phyloP scores from a whole-genome alignment of 129 eudicot species.

The Cynara cardunculus region DNA sequence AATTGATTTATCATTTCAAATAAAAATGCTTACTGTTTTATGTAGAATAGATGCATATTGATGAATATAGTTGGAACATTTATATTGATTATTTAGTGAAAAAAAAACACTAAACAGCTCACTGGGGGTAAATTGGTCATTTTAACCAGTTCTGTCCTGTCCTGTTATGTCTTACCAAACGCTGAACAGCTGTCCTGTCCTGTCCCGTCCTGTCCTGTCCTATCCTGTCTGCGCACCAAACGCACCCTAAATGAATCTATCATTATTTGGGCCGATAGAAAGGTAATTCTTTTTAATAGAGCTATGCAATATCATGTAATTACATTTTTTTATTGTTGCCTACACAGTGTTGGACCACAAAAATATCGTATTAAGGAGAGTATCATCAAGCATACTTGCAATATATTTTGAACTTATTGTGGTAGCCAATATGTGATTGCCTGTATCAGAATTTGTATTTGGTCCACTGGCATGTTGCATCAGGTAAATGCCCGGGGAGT shows the following conservation, averaged over 20 bases:
- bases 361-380: not conserved
- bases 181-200: too few relatives aligned
- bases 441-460: not conserved
- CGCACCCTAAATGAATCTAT: not conserved
- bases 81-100: too few relatives aligned
- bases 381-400: not conserved
- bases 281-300: not conserved
- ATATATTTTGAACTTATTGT: not conserved
- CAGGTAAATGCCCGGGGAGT: not conserved
- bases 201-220: too few relatives aligned
- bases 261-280: not conserved
- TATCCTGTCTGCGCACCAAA: too few relatives aligned
- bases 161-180: too few relatives aligned
- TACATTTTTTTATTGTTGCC: not conserved
- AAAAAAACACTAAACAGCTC: too few relatives aligned
- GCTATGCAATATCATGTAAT: not conserved
- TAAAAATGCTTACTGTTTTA: too few relatives aligned
- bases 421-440: not conserved
- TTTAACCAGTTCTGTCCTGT: too few relatives aligned
- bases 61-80: too few relatives aligned
- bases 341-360: not conserved
- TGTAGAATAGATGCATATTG: too few relatives aligned
- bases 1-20: too few relatives aligned
- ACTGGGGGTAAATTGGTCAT: too few relatives aligned
- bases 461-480: not conserved